Evolutionary conservation across 345 rosid genomes (phyloP).

Genomic region (Acer yangbiense): DNA sequence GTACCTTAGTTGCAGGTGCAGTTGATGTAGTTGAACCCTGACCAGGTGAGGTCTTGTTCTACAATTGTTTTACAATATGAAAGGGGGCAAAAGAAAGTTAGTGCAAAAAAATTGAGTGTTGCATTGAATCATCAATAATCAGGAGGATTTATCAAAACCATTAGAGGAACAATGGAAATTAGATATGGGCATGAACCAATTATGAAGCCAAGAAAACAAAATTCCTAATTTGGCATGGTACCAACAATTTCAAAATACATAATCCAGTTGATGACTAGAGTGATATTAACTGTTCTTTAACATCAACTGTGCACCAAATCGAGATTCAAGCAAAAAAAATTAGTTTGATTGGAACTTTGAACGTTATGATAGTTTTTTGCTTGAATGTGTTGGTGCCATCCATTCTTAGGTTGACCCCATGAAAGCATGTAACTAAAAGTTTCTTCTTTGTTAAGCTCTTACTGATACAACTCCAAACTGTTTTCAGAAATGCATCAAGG

Average conservation of each 20-base stretch:
- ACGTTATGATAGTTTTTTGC: too few relatives aligned
- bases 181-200: neutral
- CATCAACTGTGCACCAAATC: neutral
- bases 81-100: neutral
- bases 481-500: conserved; percentile 1
- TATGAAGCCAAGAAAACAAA: neutral
- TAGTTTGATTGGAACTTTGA: neutral
- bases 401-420: neutral
- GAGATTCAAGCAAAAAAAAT: neutral
- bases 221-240: neutral
- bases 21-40: conserved; percentile 51
- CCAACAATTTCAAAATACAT: neutral
- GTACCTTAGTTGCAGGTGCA: conserved; percentile 51
- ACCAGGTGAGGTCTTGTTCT: conserved; percentile 57
- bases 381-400: neutral
- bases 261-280: neutral
- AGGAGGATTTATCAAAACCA: neutral
- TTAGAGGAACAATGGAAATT: neutral
- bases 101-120: neutral
- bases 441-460: neutral
- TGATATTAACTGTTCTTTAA: neutral
- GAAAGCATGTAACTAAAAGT: neutral
- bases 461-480: neutral
- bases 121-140: neutral
- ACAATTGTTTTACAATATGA: conserved; percentile 18